phyloP scores from a whole-genome alignment of 208 protist genomes.

The Kentomonas sorsogonicus region DNA sequence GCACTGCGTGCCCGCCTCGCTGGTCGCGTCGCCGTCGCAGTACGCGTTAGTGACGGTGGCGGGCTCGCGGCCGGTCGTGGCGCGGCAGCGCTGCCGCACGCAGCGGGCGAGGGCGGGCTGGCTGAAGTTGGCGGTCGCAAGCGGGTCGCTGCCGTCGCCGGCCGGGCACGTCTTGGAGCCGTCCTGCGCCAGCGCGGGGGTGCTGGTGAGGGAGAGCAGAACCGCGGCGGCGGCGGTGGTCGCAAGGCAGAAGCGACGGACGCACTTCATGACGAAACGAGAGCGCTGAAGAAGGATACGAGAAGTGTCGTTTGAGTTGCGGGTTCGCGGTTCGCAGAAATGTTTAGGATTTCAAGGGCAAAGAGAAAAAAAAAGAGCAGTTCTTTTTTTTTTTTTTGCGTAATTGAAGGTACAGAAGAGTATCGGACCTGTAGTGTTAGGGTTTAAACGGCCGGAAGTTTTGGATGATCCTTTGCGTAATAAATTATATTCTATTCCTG shows the following conservation, averaged over 20 bases:
- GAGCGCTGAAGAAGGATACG: slow-evolving; percentile 13
- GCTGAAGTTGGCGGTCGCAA: slow-evolving; percentile 18
- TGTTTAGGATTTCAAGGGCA: background rate
- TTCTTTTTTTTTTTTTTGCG: background rate
- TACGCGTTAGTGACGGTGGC: slow-evolving; percentile 17
- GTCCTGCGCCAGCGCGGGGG: slow-evolving; percentile 2
- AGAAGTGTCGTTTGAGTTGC: background rate
- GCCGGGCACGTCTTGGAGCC: slow-evolving; percentile 17
- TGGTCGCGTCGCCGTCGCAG: slow-evolving; percentile 27
- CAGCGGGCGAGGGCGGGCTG: slow-evolving; percentile 13
- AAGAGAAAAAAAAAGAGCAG: slow-evolving; percentile 4
- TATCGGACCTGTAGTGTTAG: too few species aligned
- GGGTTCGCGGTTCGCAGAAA: background rate
- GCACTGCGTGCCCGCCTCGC: slow-evolving; percentile 23
- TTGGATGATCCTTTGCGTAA: too few species aligned
- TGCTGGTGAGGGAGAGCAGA: background rate
- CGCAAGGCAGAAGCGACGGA: too few species aligned
- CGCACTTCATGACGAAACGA: too few species aligned
- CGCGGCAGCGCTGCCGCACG: slow-evolving; percentile 23
- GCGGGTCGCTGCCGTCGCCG: slow-evolving; percentile 18
- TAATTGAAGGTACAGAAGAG: background rate
- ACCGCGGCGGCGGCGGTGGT: slow-evolving; percentile 6
- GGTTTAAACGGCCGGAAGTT: too few species aligned
- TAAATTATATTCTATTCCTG: too few species aligned
- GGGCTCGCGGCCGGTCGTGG: slow-evolving; percentile 15